phyloP scores from a whole-genome alignment of 306 rosid species.

The Ormosia semicastrata region DNA sequence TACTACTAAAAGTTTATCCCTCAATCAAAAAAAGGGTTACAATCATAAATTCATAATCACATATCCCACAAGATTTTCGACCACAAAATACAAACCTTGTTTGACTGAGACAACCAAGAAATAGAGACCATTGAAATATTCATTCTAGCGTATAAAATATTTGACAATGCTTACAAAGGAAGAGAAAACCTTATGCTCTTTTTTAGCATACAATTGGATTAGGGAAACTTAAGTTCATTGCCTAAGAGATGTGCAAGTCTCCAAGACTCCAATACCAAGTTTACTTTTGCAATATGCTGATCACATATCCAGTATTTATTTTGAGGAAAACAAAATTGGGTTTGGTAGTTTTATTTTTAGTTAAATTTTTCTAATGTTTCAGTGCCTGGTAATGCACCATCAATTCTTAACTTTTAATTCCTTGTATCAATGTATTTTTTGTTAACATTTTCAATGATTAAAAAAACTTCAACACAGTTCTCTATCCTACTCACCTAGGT shows the following conservation, averaged over 20 bases:
- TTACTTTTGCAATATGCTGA: neutral
- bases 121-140: neutral
- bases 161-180: neutral
- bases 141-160: neutral
- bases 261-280: neutral
- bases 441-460: neutral
- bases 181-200: neutral
- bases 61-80: neutral
- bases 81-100: neutral
- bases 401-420: neutral
- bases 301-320: neutral
- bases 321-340: neutral
- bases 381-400: neutral
- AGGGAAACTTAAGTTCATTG: neutral
- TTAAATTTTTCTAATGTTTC: neutral
- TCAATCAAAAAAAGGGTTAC: neutral
- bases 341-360: neutral
- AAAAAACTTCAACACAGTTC: neutral
- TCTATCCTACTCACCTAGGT: constrained; percentile 5
- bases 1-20: neutral
- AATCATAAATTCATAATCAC: neutral
- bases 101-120: neutral
- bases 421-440: neutral
- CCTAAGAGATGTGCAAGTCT: neutral
- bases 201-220: neutral